These are phyloP conservation scores for Mitragyna speciosa DNA, from an alignment of 257 asterid genomes.

Conservation along the genomic window DNA sequence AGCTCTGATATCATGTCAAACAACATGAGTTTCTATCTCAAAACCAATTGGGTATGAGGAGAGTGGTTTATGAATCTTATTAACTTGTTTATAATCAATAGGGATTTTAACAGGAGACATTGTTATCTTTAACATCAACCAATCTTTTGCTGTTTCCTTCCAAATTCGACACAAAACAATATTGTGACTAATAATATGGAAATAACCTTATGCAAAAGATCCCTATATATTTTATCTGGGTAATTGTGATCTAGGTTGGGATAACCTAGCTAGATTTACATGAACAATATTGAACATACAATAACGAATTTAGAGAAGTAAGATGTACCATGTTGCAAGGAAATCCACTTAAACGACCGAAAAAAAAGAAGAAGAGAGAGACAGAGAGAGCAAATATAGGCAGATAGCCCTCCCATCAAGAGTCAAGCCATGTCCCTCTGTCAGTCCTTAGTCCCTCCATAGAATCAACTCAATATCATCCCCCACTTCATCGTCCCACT, in stretches of 20 bases:
- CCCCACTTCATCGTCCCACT: slow-evolving; percentile 34
- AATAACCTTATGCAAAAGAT: background rate
- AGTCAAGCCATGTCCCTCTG: background rate
- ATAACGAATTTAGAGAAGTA: background rate
- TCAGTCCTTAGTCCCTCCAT: slow-evolving; percentile 40
- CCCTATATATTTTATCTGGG: background rate
- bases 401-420: background rate
- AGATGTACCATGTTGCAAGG: background rate
- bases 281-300: background rate
- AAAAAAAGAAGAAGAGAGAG: too few species aligned
- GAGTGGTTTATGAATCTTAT: too few species aligned
- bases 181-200: background rate
- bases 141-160: background rate
- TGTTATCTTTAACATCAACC: background rate
- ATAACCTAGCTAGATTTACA: background rate
- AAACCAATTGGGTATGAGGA: too few species aligned
- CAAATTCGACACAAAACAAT: background rate
- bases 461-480: slow-evolving; percentile 37
- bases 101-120: too few species aligned
- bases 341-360: background rate
- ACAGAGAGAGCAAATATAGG: background rate
- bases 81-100: too few species aligned
- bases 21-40: too few species aligned
- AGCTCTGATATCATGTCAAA: too few species aligned
- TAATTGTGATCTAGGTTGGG: background rate